Evolutionary conservation across 306 rosid genomes (phyloP).

Genomic region (Macrotyloma uniflorum): DNA sequence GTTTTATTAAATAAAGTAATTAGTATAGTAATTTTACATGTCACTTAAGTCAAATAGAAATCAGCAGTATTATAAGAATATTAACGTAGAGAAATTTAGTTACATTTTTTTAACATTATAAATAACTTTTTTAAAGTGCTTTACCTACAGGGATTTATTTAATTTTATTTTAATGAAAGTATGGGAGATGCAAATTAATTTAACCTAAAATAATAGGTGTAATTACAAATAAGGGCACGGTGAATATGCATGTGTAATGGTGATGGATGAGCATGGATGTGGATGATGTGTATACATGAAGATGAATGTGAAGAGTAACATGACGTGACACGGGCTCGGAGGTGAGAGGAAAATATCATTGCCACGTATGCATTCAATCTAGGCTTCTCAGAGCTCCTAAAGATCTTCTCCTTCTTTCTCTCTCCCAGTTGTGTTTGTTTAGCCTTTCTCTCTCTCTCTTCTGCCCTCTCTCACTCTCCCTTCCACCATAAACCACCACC

Average conservation of each 20-base stretch:
- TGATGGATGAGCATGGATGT: neutral
- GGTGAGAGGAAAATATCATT: constrained; percentile 80
- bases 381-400: constrained; percentile 53
- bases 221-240: neutral
- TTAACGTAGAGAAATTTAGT: too few species aligned
- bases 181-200: too few species aligned
- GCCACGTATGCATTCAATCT: constrained; percentile 70
- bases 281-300: neutral
- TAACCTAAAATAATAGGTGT: neutral
- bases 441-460: neutral
- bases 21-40: too few species aligned
- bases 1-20: too few species aligned
- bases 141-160: neutral
- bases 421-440: neutral
- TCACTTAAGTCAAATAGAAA: too few species aligned
- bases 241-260: neutral
- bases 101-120: too few species aligned
- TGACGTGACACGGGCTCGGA: constrained; percentile 43
- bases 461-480: neutral
- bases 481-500: constrained; percentile 32
- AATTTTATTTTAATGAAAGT: too few species aligned
- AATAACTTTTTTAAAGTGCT: too few species aligned
- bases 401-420: constrained; percentile 61
- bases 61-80: too few species aligned
- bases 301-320: neutral